A percentile compares a stretch with the other conserved stretches of the same genome.
phyloP scores from a whole-genome alignment of 1,284 basidiomycete species.

The Tilletia walkeri region DNA sequence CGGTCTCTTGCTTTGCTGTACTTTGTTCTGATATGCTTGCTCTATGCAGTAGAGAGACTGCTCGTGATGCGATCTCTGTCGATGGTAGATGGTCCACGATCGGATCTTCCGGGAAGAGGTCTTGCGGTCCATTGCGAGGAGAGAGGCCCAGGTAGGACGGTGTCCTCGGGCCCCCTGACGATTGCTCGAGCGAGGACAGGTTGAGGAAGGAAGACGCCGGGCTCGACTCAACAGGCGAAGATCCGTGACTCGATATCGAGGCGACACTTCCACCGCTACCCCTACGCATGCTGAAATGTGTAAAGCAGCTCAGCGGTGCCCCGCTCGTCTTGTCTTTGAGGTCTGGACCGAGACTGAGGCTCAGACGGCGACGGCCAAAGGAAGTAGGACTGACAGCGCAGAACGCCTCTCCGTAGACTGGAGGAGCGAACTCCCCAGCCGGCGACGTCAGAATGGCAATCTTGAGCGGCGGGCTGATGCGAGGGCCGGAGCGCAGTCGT shows the following conservation, averaged over 20 bases:
- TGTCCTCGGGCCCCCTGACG: conserved; percentile 10
- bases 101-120: background rate
- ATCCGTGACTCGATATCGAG: conserved; percentile 5
- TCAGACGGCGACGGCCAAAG: background rate
- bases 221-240: background rate
- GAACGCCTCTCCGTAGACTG: background rate
- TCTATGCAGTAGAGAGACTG: background rate
- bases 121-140: background rate
- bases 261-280: background rate
- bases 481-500: conserved; percentile 8
- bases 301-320: background rate
- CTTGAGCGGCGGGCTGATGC: conserved; percentile 10
- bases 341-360: background rate
- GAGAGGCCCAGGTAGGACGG: conserved; percentile 14
- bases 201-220: conserved; percentile 2
- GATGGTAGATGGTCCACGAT: conserved; percentile 11
- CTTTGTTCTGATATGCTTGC: background rate
- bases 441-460: background rate
- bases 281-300: background rate
- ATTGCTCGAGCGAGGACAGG: conserved; percentile 3
- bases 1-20: background rate
- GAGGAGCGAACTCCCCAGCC: background rate
- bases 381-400: background rate
- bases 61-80: background rate
- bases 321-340: background rate